Evolutionary conservation across 2,329 filamentous ascomycete species (phyloP).

Genomic region (Pseudonectria foliicola): DNA sequence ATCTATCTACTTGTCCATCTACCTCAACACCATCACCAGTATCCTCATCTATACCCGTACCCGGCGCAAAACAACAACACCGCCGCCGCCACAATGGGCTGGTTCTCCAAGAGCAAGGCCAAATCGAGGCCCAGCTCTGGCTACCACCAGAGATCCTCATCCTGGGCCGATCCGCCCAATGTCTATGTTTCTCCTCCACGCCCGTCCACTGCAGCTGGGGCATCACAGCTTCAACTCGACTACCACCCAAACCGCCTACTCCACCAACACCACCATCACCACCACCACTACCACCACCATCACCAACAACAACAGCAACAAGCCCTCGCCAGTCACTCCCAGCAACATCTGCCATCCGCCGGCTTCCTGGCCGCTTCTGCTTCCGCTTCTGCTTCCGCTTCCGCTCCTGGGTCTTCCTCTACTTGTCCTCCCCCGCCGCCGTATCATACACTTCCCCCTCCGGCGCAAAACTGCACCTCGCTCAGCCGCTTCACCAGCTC

Average conservation of each 20-base stretch:
- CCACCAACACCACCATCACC: slow-evolving; percentile 3
- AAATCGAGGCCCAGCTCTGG: slow-evolving; percentile 2
- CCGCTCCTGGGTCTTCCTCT: too few species aligned
- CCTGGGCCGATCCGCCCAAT: slow-evolving; percentile 14
- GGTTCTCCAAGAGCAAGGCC: slow-evolving; percentile 21
- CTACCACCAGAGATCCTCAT: slow-evolving; percentile 7
- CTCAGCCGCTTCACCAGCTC: slow-evolving; percentile 33
- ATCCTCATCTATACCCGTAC: too few species aligned
- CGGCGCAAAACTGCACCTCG: slow-evolving; percentile 12
- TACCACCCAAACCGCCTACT: slow-evolving; percentile 1
- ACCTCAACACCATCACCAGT: too few species aligned
- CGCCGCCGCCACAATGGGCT: slow-evolving; percentile 19
- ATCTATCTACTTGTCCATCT: too few species aligned
- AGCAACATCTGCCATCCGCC: too few species aligned
- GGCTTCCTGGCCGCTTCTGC: too few species aligned
- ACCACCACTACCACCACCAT: slow-evolving; percentile 2
- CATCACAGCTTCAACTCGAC: slow-evolving; percentile 1
- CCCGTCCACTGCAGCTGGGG: not conserved
- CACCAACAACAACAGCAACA: slow-evolving; percentile 2
- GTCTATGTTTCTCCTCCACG: slow-evolving; percentile 9
- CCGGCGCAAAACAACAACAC: too few species aligned
- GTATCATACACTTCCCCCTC: slow-evolving; percentile 13
- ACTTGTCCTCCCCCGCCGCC: too few species aligned
- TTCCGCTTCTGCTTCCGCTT: too few species aligned
- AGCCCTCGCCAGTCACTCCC: slow-evolving; percentile 13